Percentiles rank a stretch among this genome's conserved stretches.
phyloP scores from a whole-genome alignment of 768 basidiomycete species.

The Russula griseocarnosa region DNA sequence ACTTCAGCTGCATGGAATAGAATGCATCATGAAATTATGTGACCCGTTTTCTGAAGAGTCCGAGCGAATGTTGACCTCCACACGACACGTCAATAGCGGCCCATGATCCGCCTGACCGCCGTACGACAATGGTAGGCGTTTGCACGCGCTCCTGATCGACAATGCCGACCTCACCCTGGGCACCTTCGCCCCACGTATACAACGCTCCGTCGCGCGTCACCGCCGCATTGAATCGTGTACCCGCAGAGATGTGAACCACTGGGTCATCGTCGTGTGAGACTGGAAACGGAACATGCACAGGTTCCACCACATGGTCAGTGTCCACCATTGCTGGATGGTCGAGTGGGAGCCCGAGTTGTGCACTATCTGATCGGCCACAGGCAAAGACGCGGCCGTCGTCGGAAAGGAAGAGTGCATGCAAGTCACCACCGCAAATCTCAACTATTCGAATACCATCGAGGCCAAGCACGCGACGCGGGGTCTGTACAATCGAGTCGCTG shows the following conservation, averaged over 20 bases:
- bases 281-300: constrained; percentile 62
- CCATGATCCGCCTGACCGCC: constrained; percentile 69
- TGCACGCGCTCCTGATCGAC: constrained; percentile 52
- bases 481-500: constrained; percentile 51
- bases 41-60: constrained; percentile 27
- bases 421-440: constrained; percentile 78
- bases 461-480: constrained; percentile 59
- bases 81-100: constrained; percentile 61
- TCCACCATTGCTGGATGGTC: constrained; percentile 61
- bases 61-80: constrained; percentile 76
- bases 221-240: constrained; percentile 68
- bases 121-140: constrained; percentile 64
- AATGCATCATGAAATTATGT: constrained; percentile 5
- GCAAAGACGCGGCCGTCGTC: constrained; percentile 79
- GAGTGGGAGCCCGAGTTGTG: constrained; percentile 74
- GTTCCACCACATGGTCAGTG: constrained; percentile 59
- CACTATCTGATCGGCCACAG: constrained; percentile 78
- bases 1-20: background rate
- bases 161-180: constrained; percentile 66
- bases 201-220: constrained; percentile 63
- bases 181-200: constrained; percentile 76
- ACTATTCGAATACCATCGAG: constrained; percentile 57
- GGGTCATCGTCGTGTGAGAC: constrained; percentile 51
- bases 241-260: constrained; percentile 61
- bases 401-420: constrained; percentile 89